Evolutionary conservation across 2,329 filamentous ascomycete genomes (phyloP), one percentile per base, ranked within the genome.

Genomic region (Curvularia spicifera): DNA sequence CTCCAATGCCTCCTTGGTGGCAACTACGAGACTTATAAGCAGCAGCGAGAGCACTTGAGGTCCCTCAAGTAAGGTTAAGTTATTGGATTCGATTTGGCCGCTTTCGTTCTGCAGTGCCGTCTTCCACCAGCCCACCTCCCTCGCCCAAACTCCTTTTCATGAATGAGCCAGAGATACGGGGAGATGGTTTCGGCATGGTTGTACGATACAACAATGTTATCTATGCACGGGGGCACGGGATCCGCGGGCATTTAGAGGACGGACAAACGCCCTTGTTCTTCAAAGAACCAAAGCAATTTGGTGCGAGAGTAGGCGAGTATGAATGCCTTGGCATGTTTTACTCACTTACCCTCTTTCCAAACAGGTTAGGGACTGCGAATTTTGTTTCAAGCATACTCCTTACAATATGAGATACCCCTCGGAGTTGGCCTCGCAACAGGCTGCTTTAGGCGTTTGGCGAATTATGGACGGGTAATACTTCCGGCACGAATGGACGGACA

Each of bases 11-110:
- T 97, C 39, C 80, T 96, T 52, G 89, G 84, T 10, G 93, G 91
- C 52, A 89, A 96, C 69, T 98, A 97, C 76, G 83, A 84, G 5
- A 85, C 86, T 2, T 96, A 96, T 71, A 80, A 84, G 20, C 76
- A 82, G 42, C 91, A 96, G 74, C 85, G 93, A 51, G 79, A 84
- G 12, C 89, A 84, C 63, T 78, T 93, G 8, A 79, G 56, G 50
- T 61, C 57, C 9, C 58, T 74, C 20, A 56, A 68, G 70, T 74
- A 69, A 73, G 70, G 60, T 35, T 10, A 12, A 55, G 47, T 57
- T 51, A 61, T 42, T 58, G 53, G 35, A 55, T 48, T 47, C 40
- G 44, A 53, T 10, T 31, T 31, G 29, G 8, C 10, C 29, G 29
- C 29, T 31, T 12, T 31, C 29, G 9, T 12, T 12, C 9, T 29